A percentile compares a stretch with the other conserved stretches of the same genome.
These are phyloP conservation scores for Claviceps purpurea DNA, from an alignment of 2,329 filamentous ascomycete genomes.

Conservation along the genomic window DNA sequence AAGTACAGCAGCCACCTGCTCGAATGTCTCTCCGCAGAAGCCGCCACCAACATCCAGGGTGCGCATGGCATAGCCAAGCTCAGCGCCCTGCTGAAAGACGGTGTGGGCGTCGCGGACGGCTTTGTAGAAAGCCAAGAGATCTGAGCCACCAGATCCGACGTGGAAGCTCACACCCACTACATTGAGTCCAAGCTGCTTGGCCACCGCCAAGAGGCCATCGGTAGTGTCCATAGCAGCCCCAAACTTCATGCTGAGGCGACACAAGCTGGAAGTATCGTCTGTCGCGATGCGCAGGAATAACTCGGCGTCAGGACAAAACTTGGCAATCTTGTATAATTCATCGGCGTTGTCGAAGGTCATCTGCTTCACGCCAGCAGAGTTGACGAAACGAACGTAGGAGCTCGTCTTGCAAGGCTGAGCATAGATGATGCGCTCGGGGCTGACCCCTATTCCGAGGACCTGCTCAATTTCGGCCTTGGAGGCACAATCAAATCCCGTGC, in stretches of 20 bases:
- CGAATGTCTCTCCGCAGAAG: conserved; percentile 83
- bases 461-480: conserved; percentile 96
- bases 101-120: conserved; percentile 78
- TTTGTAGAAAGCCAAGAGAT: conserved; percentile 81
- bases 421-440: conserved; percentile 90
- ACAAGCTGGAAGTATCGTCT: conserved; percentile 88
- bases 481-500: conserved; percentile 94
- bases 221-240: conserved; percentile 80
- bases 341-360: conserved; percentile 99
- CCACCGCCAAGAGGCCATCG: conserved; percentile 61
- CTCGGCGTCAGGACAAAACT: conserved; percentile 77
- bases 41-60: conserved; percentile 91
- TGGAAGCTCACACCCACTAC: conserved; percentile 97
- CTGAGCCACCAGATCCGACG: conserved; percentile 88
- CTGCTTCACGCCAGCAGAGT: conserved; percentile 74
- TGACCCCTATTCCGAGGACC: conserved; percentile 69
- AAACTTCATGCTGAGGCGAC: conserved; percentile 94
- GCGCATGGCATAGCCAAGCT: conserved; percentile 66
- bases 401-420: conserved; percentile 99
- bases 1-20: conserved; percentile 74
- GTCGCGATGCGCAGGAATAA: conserved; percentile 90
- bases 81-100: conserved; percentile 75
- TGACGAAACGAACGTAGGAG: conserved; percentile 88
- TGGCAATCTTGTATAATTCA: conserved; percentile 95
- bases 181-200: conserved; percentile 71